Conservation (phyloP, 805 yeast species). For the Ogataea neopini region DNA sequence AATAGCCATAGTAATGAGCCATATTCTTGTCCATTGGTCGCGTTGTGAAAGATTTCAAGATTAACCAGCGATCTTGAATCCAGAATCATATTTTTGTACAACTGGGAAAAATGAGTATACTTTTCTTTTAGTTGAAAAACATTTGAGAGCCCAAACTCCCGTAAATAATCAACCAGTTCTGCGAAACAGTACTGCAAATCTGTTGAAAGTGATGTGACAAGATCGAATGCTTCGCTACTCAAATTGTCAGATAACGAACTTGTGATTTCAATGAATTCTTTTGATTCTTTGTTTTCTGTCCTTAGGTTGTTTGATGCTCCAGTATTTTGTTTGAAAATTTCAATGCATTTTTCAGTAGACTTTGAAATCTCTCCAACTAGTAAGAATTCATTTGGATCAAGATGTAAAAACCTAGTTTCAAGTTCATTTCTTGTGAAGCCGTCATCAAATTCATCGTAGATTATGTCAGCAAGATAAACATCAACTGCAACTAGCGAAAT, state of each 20-base stretch:
- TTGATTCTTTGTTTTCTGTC: constrained; percentile 3
- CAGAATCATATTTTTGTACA: constrained; percentile 52
- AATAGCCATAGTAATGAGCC: constrained; percentile 82
- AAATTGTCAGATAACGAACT: constrained; percentile 11
- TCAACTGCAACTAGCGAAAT: constrained; percentile 62
- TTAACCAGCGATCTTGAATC: constrained; percentile 68
- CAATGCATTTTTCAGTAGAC: constrained; percentile 33
- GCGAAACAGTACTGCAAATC: constrained; percentile 35
- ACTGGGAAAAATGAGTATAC: constrained; percentile 50
- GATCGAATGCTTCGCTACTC: constrained; percentile 12
- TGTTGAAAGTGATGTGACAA: constrained; percentile 19
- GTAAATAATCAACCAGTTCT: constrained; percentile 53
- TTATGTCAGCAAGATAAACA: constrained; percentile 72
- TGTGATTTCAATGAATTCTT: constrained; percentile 14
- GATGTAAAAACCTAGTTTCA: constrained; percentile 70
- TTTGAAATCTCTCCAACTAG: constrained; percentile 42
- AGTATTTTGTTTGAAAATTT: constrained; percentile 16
- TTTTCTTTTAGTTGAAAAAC: constrained; percentile 55
- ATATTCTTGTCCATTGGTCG: constrained; percentile 50
- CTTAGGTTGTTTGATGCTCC: constrained; percentile 12
- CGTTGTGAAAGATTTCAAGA: constrained; percentile 72
- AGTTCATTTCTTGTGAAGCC: constrained; percentile 55
- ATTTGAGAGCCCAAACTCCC: constrained; percentile 60
- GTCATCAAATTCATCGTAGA: constrained; percentile 72
- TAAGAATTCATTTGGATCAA: constrained; percentile 77